Base-by-base conservation (phyloP, 306 rosid species). In the Gastrolobium villosum region DNA sequence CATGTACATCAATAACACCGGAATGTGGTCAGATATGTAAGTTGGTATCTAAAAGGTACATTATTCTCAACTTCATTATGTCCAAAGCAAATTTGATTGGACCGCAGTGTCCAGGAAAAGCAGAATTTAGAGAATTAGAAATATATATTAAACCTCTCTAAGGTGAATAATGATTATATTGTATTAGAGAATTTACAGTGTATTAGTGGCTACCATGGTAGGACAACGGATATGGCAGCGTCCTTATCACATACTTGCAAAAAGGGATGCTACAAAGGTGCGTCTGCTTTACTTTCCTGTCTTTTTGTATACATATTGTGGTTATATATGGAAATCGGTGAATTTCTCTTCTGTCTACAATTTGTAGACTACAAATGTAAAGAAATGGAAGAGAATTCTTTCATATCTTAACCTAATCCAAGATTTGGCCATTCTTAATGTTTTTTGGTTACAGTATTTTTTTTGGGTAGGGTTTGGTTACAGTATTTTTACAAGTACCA, bases 171-270 rank as follows among this genome's bases (percentile, higher is more conserved):
- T 20, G 26, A 0, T 20, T 20, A 20, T 20, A 20, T 20, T 20
- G 26, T 20, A 20, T 20, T 20, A 20, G 26, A 20, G 26, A 20
- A 20, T 92, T 90, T 92, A 92, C 74, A 92, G 97, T 52, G 97
- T 89, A 37, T 85, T 92, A 77, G 97, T 89, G 70, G 97, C 94
- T 73, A 89, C 97, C 56, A 92, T 92, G 97, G 93, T 92, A 50
- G 97, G 93, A 56, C 97, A 92, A 75, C 80, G 94, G 79, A 92
- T 92, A 53, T 92, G 97, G 93, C 97, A 92, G 84, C 90, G 94
- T 32, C 94, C 89, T 78, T 87, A 89, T 87, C 97, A 89, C 77
- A 89, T 90, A 57, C 93, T 92, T 70, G 91, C 97, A 3, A 92
- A 92, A 84, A 85, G 94, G 90, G 26, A 92, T 92, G 94, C 87